These are phyloP conservation scores for Termitomyces sp. DNA, from an alignment of 768 basidiomycete species.

Conservation along the genomic window DNA sequence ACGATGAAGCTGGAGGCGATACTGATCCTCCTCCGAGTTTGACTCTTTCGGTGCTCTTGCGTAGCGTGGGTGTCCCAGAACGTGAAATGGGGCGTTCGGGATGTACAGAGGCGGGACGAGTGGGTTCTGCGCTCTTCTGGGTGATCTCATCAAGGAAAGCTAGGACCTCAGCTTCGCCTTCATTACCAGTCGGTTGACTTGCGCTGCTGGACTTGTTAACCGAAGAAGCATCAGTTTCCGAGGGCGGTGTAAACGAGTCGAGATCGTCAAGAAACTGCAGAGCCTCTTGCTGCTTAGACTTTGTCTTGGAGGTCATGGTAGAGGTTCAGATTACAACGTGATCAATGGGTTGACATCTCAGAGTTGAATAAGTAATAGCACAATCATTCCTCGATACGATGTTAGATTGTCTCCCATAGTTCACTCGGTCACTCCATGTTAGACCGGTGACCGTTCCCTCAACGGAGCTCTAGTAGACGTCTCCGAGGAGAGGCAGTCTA, in stretches of 20 bases:
- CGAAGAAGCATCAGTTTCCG: slow-evolving; percentile 12
- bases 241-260: slow-evolving; percentile 63
- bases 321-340: background rate
- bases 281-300: slow-evolving; percentile 85
- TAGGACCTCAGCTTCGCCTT: slow-evolving; percentile 79
- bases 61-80: slow-evolving; percentile 65
- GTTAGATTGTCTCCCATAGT: background rate
- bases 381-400: background rate
- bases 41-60: slow-evolving; percentile 77
- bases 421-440: background rate
- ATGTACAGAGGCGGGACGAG: slow-evolving; percentile 48
- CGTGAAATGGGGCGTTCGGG: slow-evolving; percentile 59
- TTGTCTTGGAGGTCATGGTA: slow-evolving; percentile 46
- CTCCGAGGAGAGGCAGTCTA: too few relatives aligned
- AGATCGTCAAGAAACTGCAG: slow-evolving; percentile 93
- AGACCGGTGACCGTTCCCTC: too few relatives aligned
- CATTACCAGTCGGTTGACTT: slow-evolving; percentile 22
- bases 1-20: slow-evolving; percentile 41
- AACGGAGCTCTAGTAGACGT: too few relatives aligned
- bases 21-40: slow-evolving; percentile 51
- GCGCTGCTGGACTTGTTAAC: slow-evolving; percentile 15
- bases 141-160: slow-evolving; percentile 95
- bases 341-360: background rate
- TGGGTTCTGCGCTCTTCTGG: slow-evolving; percentile 82
- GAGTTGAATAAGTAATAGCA: background rate